Base-by-base conservation (phyloP, 139 green algal genomes). In the Yamagishiella unicocca region DNA sequence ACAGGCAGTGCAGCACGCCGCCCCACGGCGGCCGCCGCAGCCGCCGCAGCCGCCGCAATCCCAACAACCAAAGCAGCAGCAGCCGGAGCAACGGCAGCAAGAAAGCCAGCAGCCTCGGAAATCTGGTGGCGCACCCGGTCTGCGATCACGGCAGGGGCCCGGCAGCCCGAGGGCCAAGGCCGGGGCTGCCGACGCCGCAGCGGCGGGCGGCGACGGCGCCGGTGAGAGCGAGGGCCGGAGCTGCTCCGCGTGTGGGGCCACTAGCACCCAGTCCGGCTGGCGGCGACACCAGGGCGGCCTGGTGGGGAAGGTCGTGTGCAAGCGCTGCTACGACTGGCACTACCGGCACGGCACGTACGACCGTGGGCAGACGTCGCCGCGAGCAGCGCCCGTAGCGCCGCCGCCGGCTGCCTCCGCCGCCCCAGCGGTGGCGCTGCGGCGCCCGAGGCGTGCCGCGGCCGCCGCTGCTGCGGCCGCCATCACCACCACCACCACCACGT, bases 311-410 rank as follows among this genome's bases (percentile, higher is more conserved):
- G 55, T 84, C 4, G 77, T 84, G 55, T 84, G 77, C 77, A 84
- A 84, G 54, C 77, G 77, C 55, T 84, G 77, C 54, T 84, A 84
- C 58, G 77, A 84, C 55, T 84, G 77, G 77, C 35, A 71, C 55
- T 84, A 84, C 77, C 55, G 77, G n/a, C 77, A 84, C 37, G 77
- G 77, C 55, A 84, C 77, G 35, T 84, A 84, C 62, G 77, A 84
- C 2, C 42, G 77, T 19, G 24, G 17, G 24, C 27, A 24, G 25
- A 22, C 70, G 70, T n/a, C 45, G 33, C 62, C 27, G 29, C n/a
- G 10, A 19, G 67, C 74, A 62, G 74, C 46, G 74, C 25, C 40
- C 5, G 70, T 29, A 40, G 5, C 17, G 40, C 40, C 2, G 40
- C 7, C 74, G 19, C n/a, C 74, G 0, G 31, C 46, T 43, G 53